Percentiles rank a stretch among this genome's conserved stretches.
phyloP scores from a whole-genome alignment of 108 stramenopile species.

The Nitzschia sp. region DNA sequence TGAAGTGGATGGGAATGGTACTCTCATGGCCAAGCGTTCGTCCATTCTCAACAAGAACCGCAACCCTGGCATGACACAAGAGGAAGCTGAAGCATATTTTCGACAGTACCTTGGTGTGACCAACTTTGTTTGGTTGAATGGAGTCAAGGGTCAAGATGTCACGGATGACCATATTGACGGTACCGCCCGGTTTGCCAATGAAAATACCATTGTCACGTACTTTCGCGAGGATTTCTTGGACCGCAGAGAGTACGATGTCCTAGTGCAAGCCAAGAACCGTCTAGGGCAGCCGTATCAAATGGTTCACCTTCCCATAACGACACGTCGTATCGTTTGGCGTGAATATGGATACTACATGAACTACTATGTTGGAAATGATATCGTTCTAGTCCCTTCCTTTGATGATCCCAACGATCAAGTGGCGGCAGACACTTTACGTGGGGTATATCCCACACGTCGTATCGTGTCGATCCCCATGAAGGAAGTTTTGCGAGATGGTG shows the following conservation, averaged over 20 bases:
- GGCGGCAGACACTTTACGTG: slow-evolving; percentile 17
- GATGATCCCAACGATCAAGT: slow-evolving; percentile 42
- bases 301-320: slow-evolving; percentile 40
- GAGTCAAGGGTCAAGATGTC: slow-evolving; percentile 31
- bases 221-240: slow-evolving; percentile 29
- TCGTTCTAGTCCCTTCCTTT: slow-evolving; percentile 41
- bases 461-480: slow-evolving; percentile 20
- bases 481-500: slow-evolving; percentile 39
- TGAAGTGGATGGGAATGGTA: slow-evolving; percentile 49
- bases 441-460: slow-evolving; percentile 22
- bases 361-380: slow-evolving; percentile 47
- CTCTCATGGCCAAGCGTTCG: slow-evolving; percentile 47
- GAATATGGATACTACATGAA: slow-evolving; percentile 46
- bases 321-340: slow-evolving; percentile 12
- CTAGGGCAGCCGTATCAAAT: slow-evolving; percentile 31
- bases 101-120: slow-evolving; percentile 39
- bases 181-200: slow-evolving; percentile 45
- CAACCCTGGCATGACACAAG: slow-evolving; percentile 42
- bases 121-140: slow-evolving; percentile 51
- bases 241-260: slow-evolving; percentile 32
- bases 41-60: slow-evolving; percentile 48
- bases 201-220: slow-evolving; percentile 42
- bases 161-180: slow-evolving; percentile 56
- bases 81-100: slow-evolving; percentile 43
- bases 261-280: slow-evolving; percentile 35